These are phyloP conservation scores for Grosmannia penicillata DNA, from an alignment of 2,329 filamentous ascomycete species.

Conservation along the genomic window DNA sequence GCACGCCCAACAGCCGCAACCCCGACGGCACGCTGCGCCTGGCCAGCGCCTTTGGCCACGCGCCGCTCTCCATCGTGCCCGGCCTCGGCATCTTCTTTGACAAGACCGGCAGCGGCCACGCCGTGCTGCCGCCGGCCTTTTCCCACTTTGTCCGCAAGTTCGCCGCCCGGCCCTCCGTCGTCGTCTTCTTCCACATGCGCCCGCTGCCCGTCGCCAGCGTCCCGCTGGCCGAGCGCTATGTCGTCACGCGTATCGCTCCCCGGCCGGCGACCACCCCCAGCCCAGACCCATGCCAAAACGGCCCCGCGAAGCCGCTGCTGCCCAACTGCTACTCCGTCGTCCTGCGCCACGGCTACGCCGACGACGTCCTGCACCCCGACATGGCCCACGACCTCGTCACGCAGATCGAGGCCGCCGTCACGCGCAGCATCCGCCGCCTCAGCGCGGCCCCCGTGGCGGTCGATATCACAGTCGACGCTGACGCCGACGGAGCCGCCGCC, in stretches of 20 bases:
- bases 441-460: background rate
- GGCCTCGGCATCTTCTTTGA: slow-evolving; percentile 65
- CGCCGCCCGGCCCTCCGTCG: slow-evolving; percentile 48
- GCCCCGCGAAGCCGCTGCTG: too few relatives aligned
- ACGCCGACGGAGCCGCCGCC: background rate
- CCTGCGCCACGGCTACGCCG: slow-evolving; percentile 58
- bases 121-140: slow-evolving; percentile 42
- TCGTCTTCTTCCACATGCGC: slow-evolving; percentile 62
- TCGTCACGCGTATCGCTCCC: slow-evolving; percentile 22
- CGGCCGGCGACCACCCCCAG: slow-evolving; percentile 2
- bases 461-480: slow-evolving; percentile 1
- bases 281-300: background rate
- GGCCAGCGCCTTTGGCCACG: slow-evolving; percentile 22
- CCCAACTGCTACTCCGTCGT: slow-evolving; percentile 55
- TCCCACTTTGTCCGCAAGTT: slow-evolving; percentile 62
- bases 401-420: slow-evolving; percentile 40
- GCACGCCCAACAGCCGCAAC: slow-evolving; percentile 5
- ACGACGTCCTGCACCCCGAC: slow-evolving; percentile 52
- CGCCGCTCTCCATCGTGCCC: slow-evolving; percentile 29
- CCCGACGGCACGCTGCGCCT: slow-evolving; percentile 4
- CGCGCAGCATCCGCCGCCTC: slow-evolving; percentile 14
- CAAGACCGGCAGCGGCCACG: slow-evolving; percentile 47
- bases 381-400: slow-evolving; percentile 41
- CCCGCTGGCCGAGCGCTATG: slow-evolving; percentile 29
- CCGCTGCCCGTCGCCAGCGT: slow-evolving; percentile 45